These are phyloP conservation scores for Erysimum cheiri DNA, from an alignment of 441 rosid species.

Conservation along the genomic window DNA sequence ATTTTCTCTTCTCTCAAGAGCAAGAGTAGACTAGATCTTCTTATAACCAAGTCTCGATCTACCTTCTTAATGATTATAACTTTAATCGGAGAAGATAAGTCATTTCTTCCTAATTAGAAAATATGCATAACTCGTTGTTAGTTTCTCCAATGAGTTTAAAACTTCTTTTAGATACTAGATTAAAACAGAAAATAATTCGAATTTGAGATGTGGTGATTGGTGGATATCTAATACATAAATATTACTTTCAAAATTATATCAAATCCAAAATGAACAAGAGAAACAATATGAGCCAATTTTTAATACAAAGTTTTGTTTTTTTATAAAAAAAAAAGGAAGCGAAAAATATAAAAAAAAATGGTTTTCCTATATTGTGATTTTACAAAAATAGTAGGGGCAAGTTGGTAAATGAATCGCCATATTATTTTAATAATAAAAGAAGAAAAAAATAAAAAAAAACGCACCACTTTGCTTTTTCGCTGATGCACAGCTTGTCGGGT, in stretches of 20 bases:
- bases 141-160: too few species aligned
- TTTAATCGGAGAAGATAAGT: neutral
- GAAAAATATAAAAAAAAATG: neutral
- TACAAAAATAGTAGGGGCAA: conserved; percentile 47
- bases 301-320: too few species aligned
- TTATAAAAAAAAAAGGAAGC: neutral
- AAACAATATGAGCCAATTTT: too few species aligned
- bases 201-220: too few species aligned
- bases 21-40: conserved; percentile 11
- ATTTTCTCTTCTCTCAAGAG: neutral
- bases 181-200: too few species aligned
- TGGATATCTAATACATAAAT: too few species aligned
- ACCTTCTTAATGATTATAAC: neutral
- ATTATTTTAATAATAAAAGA: neutral
- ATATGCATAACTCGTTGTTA: too few species aligned
- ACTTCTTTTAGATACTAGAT: too few species aligned
- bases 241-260: neutral
- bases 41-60: neutral
- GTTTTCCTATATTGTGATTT: conserved; percentile 55
- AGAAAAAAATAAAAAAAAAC: conserved; percentile 45
- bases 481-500: conserved; percentile 69
- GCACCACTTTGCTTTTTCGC: conserved; percentile 45
- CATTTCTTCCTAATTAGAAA: neutral
- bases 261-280: too few species aligned
- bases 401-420: conserved; percentile 47